Evolutionary conservation across 495 filamentous ascomycete species (phyloP).

Genomic region (Massariosphaeria phaeospora): DNA sequence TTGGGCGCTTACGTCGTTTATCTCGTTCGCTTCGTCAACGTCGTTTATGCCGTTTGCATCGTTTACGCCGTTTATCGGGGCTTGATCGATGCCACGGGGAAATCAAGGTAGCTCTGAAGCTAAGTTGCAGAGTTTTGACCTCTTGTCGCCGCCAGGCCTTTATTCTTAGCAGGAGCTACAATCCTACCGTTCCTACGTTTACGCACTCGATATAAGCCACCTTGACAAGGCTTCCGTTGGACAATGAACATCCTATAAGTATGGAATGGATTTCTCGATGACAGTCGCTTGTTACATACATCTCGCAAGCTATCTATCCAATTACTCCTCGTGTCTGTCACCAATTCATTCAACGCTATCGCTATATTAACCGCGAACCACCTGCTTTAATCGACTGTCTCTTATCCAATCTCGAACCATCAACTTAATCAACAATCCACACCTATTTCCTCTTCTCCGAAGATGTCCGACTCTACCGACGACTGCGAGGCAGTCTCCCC

Average conservation of each 20-base stretch:
- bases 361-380: neutral
- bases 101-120: neutral
- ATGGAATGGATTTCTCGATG: neutral
- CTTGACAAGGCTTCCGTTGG: neutral
- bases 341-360: neutral
- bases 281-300: neutral
- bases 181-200: neutral
- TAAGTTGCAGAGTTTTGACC: neutral
- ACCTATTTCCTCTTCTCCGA: neutral
- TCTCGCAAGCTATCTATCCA: neutral
- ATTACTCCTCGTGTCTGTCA: neutral
- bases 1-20: neutral
- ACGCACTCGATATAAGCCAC: neutral
- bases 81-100: neutral
- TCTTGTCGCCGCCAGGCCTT: neutral
- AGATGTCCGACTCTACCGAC: neutral
- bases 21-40: neutral
- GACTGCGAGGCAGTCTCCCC: neutral
- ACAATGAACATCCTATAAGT: neutral
- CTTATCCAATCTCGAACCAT: neutral
- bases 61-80: neutral
- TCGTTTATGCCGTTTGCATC: neutral
- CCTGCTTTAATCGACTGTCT: neutral
- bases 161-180: neutral
- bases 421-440: neutral